phyloP scores from a whole-genome alignment of 305 asterid genomes.

The Rubia occidens region DNA sequence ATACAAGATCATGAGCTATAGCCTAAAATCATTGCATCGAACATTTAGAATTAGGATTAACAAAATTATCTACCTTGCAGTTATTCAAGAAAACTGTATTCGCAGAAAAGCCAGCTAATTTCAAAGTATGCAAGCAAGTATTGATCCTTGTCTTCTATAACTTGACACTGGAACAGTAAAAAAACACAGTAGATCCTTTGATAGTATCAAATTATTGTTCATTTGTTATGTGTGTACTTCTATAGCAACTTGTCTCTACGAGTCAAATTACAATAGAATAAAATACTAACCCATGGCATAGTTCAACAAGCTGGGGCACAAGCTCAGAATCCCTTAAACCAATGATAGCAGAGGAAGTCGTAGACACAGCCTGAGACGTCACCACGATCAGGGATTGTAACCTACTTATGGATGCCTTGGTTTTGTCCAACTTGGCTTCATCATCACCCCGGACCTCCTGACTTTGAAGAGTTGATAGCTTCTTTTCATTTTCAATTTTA shows the following conservation, averaged over 20 bases:
- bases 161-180: background rate
- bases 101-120: background rate
- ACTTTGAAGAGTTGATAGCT: constrained; percentile 67
- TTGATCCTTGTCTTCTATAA: background rate
- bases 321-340: constrained; percentile 77
- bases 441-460: constrained; percentile 66
- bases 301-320: constrained; percentile 92
- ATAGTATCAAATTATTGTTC: background rate
- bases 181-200: background rate
- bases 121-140: background rate
- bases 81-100: background rate
- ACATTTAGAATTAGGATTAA: too few relatives aligned
- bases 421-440: constrained; percentile 78
- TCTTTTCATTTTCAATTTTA: constrained; percentile 82
- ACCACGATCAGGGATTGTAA: constrained; percentile 79
- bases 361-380: constrained; percentile 88
- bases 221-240: background rate
- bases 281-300: constrained; percentile 80
- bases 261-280: background rate
- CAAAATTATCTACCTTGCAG: background rate
- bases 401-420: constrained; percentile 72
- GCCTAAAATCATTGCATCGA: background rate
- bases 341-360: constrained; percentile 75
- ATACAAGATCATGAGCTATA: background rate
- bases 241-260: background rate